Conservation (phyloP, 2,329 filamentous ascomycete genomes). For the Teratosphaeria viscida region DNA sequence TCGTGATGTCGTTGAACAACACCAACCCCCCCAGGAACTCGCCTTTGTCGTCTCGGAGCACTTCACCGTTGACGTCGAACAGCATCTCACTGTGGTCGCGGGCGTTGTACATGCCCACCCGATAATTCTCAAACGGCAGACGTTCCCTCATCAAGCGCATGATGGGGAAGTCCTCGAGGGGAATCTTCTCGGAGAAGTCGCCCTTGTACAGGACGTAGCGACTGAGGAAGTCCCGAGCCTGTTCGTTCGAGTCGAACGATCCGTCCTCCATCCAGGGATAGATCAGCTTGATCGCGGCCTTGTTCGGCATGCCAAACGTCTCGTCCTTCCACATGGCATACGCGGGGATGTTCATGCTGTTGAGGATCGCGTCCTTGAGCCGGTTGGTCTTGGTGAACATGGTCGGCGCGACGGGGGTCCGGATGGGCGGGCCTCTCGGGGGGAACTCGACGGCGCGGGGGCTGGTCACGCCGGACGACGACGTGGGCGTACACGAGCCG, state of each 20-base stretch:
- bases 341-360: conserved; percentile 64
- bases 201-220: conserved; percentile 55
- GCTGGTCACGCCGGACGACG: conserved; percentile 32
- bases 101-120: conserved; percentile 54
- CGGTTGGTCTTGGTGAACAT: conserved; percentile 61
- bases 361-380: conserved; percentile 68
- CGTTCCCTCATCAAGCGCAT: conserved; percentile 52
- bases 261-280: conserved; percentile 26
- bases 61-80: conserved; percentile 58
- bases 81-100: conserved; percentile 43
- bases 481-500: conserved; percentile 2
- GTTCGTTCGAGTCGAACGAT: conserved; percentile 26
- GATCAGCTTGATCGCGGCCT: conserved; percentile 41
- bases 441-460: conserved; percentile 50
- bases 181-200: conserved; percentile 52
- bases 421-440: conserved; percentile 54
- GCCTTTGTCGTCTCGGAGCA: conserved; percentile 54
- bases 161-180: conserved; percentile 55
- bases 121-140: conserved; percentile 46
- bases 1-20: conserved; percentile 61
- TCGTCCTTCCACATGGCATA: conserved; percentile 75
- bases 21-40: conserved; percentile 66
- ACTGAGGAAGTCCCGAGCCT: conserved; percentile 42
- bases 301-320: conserved; percentile 63
- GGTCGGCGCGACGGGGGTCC: conserved; percentile 47